Evolutionary conservation across 2,329 filamentous ascomycete species (phyloP).

Genomic region (Claviceps pusilla): DNA sequence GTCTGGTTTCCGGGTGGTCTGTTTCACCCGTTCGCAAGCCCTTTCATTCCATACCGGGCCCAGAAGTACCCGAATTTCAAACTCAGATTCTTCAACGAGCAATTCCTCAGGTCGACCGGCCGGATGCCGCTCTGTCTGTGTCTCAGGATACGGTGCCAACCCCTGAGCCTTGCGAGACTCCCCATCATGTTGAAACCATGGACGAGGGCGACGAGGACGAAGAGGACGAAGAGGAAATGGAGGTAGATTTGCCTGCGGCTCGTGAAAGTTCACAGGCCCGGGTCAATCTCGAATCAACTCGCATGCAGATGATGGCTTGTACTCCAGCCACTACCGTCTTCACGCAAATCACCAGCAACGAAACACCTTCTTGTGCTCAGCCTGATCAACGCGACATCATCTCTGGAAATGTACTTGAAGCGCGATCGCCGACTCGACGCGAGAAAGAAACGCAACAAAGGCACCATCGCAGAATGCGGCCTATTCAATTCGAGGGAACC

Average conservation of each 20-base stretch:
- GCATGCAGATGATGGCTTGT: constrained; percentile 6
- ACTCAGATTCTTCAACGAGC: constrained; percentile 12
- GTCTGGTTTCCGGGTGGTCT: constrained; percentile 9
- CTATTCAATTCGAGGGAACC: constrained; percentile 10
- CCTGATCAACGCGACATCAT: constrained; percentile 11
- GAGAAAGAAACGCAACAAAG: constrained; percentile 1
- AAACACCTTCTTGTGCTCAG: constrained; percentile 21
- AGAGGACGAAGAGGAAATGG: constrained; percentile 19
- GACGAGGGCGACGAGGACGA: not conserved
- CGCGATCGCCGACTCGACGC: not conserved
- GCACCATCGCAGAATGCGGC: constrained; percentile 13
- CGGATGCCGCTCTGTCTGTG: not conserved
- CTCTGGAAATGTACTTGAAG: constrained; percentile 7
- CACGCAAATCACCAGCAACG: constrained; percentile 8
- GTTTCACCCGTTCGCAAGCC: constrained; percentile 7
- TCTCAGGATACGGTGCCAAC: not conserved
- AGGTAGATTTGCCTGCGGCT: constrained; percentile 18
- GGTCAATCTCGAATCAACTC: constrained; percentile 14
- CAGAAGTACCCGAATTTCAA: not conserved
- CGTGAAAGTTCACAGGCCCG: constrained; percentile 8
- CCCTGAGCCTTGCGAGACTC: no score
- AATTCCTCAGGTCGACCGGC: constrained; percentile 8
- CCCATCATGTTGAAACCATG: not conserved
- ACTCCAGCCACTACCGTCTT: constrained; percentile 3
- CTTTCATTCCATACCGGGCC: not conserved